Evolutionary conservation across 768 basidiomycete genomes (phyloP).

Genomic region (Suillus discolor): DNA sequence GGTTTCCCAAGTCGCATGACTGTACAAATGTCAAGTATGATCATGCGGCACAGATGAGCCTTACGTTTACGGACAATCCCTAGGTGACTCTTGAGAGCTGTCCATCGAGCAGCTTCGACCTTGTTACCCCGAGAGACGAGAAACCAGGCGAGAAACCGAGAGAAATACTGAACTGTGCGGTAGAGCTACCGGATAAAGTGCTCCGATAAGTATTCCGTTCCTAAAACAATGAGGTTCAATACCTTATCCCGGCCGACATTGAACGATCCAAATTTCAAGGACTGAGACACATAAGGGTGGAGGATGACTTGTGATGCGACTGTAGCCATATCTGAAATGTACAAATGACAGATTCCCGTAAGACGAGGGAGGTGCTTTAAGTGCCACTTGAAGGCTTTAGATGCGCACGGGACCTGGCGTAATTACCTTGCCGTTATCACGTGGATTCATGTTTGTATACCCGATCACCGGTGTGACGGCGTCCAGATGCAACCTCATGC

Average conservation of each 20-base stretch:
- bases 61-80: constrained; percentile 84
- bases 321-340: constrained; percentile 28
- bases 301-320: constrained; percentile 79
- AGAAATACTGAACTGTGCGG: constrained; percentile 87
- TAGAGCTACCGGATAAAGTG: constrained; percentile 62
- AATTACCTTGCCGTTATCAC: constrained; percentile 29
- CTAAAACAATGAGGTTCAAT: constrained; percentile 11
- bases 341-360: constrained; percentile 11
- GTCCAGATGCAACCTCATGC: not conserved
- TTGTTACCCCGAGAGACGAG: constrained; percentile 70
- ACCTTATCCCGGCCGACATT: constrained; percentile 94
- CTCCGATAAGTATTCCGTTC: not conserved
- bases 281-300: constrained; percentile 78
- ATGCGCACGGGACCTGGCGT: constrained; percentile 4
- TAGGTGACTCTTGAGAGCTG: constrained; percentile 83
- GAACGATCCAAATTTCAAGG: constrained; percentile 76
- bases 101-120: constrained; percentile 73
- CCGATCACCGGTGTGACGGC: constrained; percentile 5
- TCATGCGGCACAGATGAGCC: constrained; percentile 11
- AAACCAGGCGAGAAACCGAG: constrained; percentile 88
- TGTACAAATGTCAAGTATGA: constrained; percentile 32
- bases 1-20: constrained; percentile 95
- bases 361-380: constrained; percentile 17
- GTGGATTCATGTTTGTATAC: constrained; percentile 17
- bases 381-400: not conserved